A percentile compares a stretch with the other conserved stretches of the same genome.
phyloP scores from a whole-genome alignment of 2,329 filamentous ascomycete genomes.

The Talaromyces sp. region DNA sequence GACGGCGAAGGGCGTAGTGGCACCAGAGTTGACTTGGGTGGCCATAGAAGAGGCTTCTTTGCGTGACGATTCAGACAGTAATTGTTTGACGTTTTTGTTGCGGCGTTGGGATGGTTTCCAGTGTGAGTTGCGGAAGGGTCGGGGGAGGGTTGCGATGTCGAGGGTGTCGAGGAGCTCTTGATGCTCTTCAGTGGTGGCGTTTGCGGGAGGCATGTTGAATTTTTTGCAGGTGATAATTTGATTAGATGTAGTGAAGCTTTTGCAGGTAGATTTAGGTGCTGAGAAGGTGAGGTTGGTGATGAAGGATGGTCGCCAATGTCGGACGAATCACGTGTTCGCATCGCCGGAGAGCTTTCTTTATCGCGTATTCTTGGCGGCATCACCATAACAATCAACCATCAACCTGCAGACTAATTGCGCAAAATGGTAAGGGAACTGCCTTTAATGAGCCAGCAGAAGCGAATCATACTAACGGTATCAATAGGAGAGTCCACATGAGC shows the following conservation, averaged over 20 bases:
- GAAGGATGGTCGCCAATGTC: not conserved
- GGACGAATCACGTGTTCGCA: constrained; percentile 16
- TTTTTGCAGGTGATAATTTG: not conserved
- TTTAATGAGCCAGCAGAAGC: not conserved
- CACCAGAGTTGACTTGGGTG: constrained; percentile 77
- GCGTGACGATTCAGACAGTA: constrained; percentile 81
- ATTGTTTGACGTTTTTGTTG: constrained; percentile 98
- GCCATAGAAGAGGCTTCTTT: constrained; percentile 86
- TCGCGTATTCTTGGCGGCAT: constrained; percentile 17
- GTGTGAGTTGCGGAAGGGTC: constrained; percentile 82
- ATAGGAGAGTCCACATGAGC: constrained; percentile 92
- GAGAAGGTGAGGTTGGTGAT: not conserved
- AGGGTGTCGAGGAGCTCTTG: constrained; percentile 83
- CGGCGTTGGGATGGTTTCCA: constrained; percentile 94
- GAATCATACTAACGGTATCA: not conserved
- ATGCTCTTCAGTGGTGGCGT: constrained; percentile 74
- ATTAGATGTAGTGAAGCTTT: not conserved
- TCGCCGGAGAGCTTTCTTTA: constrained; percentile 12
- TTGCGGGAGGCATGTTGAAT: constrained; percentile 55
- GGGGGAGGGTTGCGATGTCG: constrained; percentile 81
- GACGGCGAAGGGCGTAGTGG: constrained; percentile 61
- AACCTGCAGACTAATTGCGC: not conserved
- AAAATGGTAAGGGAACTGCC: not conserved
- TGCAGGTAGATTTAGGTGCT: not conserved
- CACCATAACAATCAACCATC: constrained; percentile 15